Base-by-base conservation (phyloP, 177 flowering plant species). In the Telopea speciosissima region DNA sequence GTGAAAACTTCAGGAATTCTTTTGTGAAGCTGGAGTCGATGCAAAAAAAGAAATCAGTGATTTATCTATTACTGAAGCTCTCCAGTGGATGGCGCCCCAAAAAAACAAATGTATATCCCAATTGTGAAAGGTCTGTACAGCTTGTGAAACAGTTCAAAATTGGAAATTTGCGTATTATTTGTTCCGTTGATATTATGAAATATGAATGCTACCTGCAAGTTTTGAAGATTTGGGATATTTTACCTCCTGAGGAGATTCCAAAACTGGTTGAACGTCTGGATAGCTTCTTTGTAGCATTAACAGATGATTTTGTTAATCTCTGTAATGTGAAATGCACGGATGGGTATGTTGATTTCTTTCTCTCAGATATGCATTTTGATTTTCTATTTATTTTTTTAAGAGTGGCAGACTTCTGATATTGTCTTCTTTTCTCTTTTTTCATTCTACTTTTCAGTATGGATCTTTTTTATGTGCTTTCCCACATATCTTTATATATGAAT, bases 71-170 rank as follows among this genome's bases (percentile, higher is more conserved):
- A 40, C 76, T 84, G 19, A 84, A 73, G 72, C 86, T 91, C 54
- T 74, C 90, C 3, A 75, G 77, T 74, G 97, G 97, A 2, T 88
- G 91, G 92, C 83, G 91, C 61, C 92, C 92, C 1, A 84, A 79
- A 78, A 83, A 72, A 52, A 73, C 13, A 13, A 44, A 44, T 44
- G 9, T 80, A 24, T 84, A 84, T 23, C 17, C 52, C 4, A 61
- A 72, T 14, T 83, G 86, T 72, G 85, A 71, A 40, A 78, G 76
- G 62, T 84, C 89, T 36, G 74, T 81, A 7, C 78, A 81, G 40
- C 82, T 86, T 5, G 70, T 88, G 68, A 85, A 86, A 73, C 81
- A 82, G 63, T 84, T 77, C 74, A 84, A 83, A 72, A 85, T 88
- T 72, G 85, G 75, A 67, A 76, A 73, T n/a, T 72, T 81, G 23